Conservation (phyloP, 257 asterid species). For the Przewalskia tangutica region DNA sequence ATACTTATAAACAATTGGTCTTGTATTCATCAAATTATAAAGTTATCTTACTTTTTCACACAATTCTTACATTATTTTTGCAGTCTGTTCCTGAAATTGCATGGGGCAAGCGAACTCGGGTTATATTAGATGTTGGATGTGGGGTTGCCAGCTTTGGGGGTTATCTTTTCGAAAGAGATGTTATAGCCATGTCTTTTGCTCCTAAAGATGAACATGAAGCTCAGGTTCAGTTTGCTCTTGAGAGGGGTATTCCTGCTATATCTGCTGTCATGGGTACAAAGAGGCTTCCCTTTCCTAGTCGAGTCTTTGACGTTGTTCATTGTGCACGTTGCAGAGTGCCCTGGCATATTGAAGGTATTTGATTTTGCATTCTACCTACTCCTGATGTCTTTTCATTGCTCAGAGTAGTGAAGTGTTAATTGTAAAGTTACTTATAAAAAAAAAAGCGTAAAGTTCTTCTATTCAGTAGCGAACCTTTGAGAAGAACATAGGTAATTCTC, state of each 20-base stretch:
- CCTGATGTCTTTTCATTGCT: not conserved
- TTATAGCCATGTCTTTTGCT: slow-evolving; percentile 84
- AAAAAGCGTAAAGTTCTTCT: not conserved
- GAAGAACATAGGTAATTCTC: not conserved
- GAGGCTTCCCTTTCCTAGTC: slow-evolving; percentile 85
- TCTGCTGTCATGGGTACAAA: slow-evolving; percentile 96
- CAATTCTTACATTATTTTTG: slow-evolving; percentile 11
- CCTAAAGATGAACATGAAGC: slow-evolving; percentile 99
- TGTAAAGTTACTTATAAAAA: too few species aligned
- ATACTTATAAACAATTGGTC: not conserved
- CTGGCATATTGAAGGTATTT: slow-evolving; percentile 93
- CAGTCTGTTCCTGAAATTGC: slow-evolving; percentile 82
- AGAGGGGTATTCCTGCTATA: slow-evolving; percentile 93
- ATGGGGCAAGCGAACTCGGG: slow-evolving; percentile 89
- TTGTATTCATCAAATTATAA: not conserved
- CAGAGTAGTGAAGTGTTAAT: not conserved
- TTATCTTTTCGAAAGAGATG: slow-evolving; percentile 79
- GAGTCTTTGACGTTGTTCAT: slow-evolving; percentile 83
- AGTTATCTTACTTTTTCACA: not conserved
- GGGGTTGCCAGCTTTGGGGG: slow-evolving; percentile 99
- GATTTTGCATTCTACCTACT: not conserved
- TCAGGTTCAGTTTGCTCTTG: slow-evolving; percentile 94
- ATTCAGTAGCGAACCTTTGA: not conserved
- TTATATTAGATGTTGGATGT: slow-evolving; percentile 94
- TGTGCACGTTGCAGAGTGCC: slow-evolving; percentile 99